A percentile compares a stretch with the other conserved stretches of the same genome.
phyloP scores from a whole-genome alignment of 768 basidiomycete genomes.

The Lentinula boryana region DNA sequence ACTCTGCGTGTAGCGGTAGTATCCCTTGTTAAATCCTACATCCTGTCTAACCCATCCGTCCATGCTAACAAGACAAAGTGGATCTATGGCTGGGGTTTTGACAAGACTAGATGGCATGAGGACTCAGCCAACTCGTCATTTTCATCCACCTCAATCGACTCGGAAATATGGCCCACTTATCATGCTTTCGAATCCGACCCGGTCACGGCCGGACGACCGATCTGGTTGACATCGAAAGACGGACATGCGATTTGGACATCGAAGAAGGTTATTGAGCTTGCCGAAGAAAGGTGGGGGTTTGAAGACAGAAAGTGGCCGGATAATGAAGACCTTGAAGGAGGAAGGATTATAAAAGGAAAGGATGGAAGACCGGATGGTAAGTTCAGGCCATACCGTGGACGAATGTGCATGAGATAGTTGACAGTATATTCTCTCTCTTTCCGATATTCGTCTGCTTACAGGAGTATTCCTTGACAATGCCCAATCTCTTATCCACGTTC shows the following conservation, averaged over 20 bases:
- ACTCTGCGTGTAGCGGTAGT: neutral
- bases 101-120: neutral
- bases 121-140: neutral
- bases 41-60: constrained; percentile 1
- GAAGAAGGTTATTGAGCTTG: constrained; percentile 1
- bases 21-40: neutral
- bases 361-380: constrained; percentile 1
- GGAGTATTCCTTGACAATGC: constrained; percentile 3
- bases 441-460: neutral
- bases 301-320: neutral
- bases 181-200: neutral
- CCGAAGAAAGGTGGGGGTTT: neutral
- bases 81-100: constrained; percentile 5
- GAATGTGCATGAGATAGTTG: too few species aligned
- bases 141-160: neutral
- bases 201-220: neutral
- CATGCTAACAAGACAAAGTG: neutral
- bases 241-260: constrained; percentile 6
- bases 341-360: neutral
- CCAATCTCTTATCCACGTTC: neutral
- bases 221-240: constrained; percentile 3
- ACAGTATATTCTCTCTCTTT: too few species aligned
- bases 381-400: neutral
- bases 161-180: constrained; percentile 1
- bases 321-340: neutral